Evolutionary conservation across 108 stramenopile genomes (phyloP).

Genomic region (Pseudonitzschia pungens): DNA sequence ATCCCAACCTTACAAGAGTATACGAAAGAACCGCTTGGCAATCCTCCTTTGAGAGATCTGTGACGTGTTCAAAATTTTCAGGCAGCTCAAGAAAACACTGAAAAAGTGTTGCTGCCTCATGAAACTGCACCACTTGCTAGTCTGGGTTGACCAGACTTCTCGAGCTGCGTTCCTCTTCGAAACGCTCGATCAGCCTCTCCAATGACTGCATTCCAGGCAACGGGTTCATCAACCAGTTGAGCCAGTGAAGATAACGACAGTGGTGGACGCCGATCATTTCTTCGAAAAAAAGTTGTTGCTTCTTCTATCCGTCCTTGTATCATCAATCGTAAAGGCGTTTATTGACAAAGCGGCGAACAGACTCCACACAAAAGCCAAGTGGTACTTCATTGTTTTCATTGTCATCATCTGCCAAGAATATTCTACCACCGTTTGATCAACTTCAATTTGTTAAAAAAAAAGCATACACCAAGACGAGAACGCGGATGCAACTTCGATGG

Average conservation of each 20-base stretch:
- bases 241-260: background rate
- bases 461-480: too few species aligned
- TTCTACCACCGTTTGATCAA: too few species aligned
- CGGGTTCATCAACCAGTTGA: constrained; percentile 14
- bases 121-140: constrained; percentile 67
- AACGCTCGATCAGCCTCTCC: constrained; percentile 85
- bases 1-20: constrained; percentile 67
- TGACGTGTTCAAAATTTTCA: constrained; percentile 70
- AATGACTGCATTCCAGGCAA: constrained; percentile 33
- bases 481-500: too few species aligned
- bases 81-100: constrained; percentile 74
- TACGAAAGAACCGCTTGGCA: constrained; percentile 62
- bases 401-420: too few species aligned
- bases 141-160: constrained; percentile 69
- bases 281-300: background rate
- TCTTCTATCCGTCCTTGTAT: background rate
- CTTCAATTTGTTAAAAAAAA: too few species aligned
- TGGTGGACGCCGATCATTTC: background rate
- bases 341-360: background rate
- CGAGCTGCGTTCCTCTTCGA: constrained; percentile 50
- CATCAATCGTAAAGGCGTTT: background rate
- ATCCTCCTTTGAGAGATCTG: constrained; percentile 42
- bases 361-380: background rate
- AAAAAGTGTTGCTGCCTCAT: constrained; percentile 84
- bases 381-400: background rate